Evolutionary conservation across 805 yeast species (phyloP), one percentile per base, ranked within the genome.

Genomic region (Torulaspora microellipsoides): DNA sequence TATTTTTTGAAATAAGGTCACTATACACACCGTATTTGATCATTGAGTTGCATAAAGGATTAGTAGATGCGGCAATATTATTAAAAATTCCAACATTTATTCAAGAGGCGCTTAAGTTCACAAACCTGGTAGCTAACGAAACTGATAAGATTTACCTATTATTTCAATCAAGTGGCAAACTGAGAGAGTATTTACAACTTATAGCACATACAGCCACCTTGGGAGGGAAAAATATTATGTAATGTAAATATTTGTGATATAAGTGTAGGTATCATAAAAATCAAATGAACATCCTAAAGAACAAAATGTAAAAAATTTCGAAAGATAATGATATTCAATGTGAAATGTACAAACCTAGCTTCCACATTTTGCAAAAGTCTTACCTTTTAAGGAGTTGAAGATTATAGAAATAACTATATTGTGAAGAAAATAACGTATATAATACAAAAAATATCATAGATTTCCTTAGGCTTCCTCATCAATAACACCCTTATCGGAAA

Each of bases 401-500:
- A 34, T 20, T 3, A 17, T 17, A 17, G 20, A 17, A 17, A 20
- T 7, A 20, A 20, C 25, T 20, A 20, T 20, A 2, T 7, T 20
- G 8, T 20, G 25, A 20, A 20, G 25, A 6, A 25, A 36, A 37
- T 39, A 30, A 43, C 38, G 17, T 43, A 43, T 43, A 43, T 34
- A 31, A 34, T 39, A 43, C 46, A 42, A 37, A 32, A 28, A 28
- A 28, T 42, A 27, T 29, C 31, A 39, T 43, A 38, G 25, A 43
- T 27, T 38, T 23, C 32, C 38, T 62, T 67, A 69, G 23, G 59
- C 62, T 36, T 83, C 90, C 70, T 82, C 86, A 56, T 75, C 85
- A 69, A 91, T 78, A 71, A 77, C 77, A 68, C 96, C 95, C 77
- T 85, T 85, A 78, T 85, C 95, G 60, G 97, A 90, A 66, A 91